These are phyloP conservation scores for Pleurotus platypus DNA, from an alignment of 768 basidiomycete species.

Conservation along the genomic window DNA sequence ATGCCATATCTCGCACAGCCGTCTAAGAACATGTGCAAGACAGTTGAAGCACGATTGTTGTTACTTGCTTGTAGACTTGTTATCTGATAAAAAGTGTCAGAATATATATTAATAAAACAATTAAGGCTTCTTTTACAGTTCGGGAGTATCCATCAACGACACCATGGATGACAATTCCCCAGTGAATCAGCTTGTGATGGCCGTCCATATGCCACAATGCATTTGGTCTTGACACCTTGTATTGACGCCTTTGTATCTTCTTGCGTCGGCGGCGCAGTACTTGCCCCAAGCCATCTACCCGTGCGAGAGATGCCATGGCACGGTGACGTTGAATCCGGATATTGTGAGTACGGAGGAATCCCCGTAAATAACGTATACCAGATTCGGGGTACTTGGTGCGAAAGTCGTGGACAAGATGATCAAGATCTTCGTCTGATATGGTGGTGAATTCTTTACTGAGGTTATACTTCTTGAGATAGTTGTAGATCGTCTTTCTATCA, in stretches of 20 bases:
- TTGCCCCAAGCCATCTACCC: slow-evolving; percentile 23
- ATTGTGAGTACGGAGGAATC: slow-evolving; percentile 21
- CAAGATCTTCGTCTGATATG: slow-evolving; percentile 3
- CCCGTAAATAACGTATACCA: slow-evolving; percentile 24
- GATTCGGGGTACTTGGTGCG: slow-evolving; percentile 14
- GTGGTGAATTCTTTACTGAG: neutral
- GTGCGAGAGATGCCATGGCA: slow-evolving; percentile 14
- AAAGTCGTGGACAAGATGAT: neutral
- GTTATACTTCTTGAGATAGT: slow-evolving; percentile 1
- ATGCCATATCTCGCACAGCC: slow-evolving; percentile 17
- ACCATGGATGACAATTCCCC: slow-evolving; percentile 22
- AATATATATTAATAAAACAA: slow-evolving; percentile 16
- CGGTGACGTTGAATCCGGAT: slow-evolving; percentile 20
- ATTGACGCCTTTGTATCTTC: slow-evolving; percentile 15
- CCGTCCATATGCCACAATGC: slow-evolving; percentile 28
- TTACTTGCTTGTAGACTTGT: slow-evolving; percentile 20
- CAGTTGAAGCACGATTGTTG: slow-evolving; percentile 25
- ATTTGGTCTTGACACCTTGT: slow-evolving; percentile 17
- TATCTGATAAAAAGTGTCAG: slow-evolving; percentile 27
- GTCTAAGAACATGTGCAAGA: slow-evolving; percentile 20
- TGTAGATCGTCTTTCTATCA: slow-evolving; percentile 1
- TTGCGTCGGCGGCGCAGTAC: slow-evolving; percentile 10
- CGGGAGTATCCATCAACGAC: slow-evolving; percentile 16
- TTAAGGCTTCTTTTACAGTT: slow-evolving; percentile 12
- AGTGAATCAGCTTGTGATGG: slow-evolving; percentile 27